phyloP scores from a whole-genome alignment of 2,329 filamentous ascomycete species.

The Ascochyta viciae-villosae region DNA sequence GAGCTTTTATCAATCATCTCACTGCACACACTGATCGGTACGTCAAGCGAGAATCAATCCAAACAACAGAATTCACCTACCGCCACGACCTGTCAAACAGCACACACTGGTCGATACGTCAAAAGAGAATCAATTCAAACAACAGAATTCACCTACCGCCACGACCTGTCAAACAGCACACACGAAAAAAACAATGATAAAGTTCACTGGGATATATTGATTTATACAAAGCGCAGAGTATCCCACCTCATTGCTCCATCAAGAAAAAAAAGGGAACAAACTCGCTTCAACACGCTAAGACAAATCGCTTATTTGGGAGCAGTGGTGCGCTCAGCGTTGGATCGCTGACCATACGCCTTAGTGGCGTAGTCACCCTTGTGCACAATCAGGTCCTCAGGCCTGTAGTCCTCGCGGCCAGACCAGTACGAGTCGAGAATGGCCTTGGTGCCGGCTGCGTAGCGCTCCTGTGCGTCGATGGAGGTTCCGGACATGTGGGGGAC shows the following conservation, averaged over 20 bases:
- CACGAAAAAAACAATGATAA: background rate
- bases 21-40: too few species aligned
- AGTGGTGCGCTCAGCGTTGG: constrained; percentile 48
- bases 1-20: too few species aligned
- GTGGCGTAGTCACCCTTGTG: constrained; percentile 91
- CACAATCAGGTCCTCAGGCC: constrained; percentile 88
- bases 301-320: constrained; percentile 23
- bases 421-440: constrained; percentile 91
- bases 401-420: constrained; percentile 85
- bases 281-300: constrained; percentile 26
- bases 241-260: constrained; percentile 15
- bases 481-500: constrained; percentile 99
- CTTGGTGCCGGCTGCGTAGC: constrained; percentile 86
- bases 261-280: constrained; percentile 21
- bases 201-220: constrained; percentile 33
- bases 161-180: too few species aligned
- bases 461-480: constrained; percentile 91
- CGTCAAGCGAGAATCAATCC: too few species aligned
- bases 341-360: constrained; percentile 83
- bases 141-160: too few species aligned
- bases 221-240: constrained; percentile 31
- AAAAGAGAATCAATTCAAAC: too few species aligned
- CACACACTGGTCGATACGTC: too few species aligned
- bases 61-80: too few species aligned
- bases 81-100: too few species aligned